Percentiles rank a stretch among this genome's conserved stretches.
Conservation (phyloP, 495 filamentous ascomycete species). For the Aspergillus kassunensis region DNA sequence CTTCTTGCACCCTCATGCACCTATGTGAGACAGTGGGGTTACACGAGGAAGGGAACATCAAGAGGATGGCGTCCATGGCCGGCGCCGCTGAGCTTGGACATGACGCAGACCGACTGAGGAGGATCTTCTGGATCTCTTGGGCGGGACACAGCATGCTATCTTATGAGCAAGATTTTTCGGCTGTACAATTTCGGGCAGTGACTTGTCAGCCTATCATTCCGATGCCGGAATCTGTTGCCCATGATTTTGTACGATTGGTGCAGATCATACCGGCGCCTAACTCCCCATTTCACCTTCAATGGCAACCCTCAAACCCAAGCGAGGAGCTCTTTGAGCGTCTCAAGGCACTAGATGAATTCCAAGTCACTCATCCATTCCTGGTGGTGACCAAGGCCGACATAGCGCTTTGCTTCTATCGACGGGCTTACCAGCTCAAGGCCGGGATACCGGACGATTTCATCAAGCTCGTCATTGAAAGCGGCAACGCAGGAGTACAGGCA, state of each 20-base stretch:
- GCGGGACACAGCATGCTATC: slow-evolving; percentile 31
- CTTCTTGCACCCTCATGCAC: slow-evolving; percentile 33
- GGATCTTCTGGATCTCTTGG: slow-evolving; percentile 34
- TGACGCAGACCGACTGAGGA: slow-evolving; percentile 27
- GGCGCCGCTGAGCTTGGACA: slow-evolving; percentile 21
- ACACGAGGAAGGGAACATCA: slow-evolving; percentile 28
- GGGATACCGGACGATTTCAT: slow-evolving; percentile 21
- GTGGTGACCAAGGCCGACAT: slow-evolving; percentile 30
- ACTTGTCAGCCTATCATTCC: slow-evolving; percentile 23
- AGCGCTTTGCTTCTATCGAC: slow-evolving; percentile 33
- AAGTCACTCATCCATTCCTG: slow-evolving; percentile 26
- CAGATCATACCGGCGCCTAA: slow-evolving; percentile 31
- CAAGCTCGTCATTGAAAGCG: slow-evolving; percentile 22
- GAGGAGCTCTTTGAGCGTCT: slow-evolving; percentile 26
- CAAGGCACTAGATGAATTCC: slow-evolving; percentile 12
- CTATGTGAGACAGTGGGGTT: slow-evolving; percentile 28
- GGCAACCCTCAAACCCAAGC: slow-evolving; percentile 12
- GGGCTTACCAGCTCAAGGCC: slow-evolving; percentile 27
- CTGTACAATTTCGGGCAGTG: slow-evolving; percentile 24
- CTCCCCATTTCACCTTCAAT: slow-evolving; percentile 23
- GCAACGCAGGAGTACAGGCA: slow-evolving; percentile 23
- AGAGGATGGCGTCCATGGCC: slow-evolving; percentile 23
- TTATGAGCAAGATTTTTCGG: slow-evolving; percentile 29
- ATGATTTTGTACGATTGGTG: slow-evolving; percentile 27
- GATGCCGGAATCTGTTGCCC: slow-evolving; percentile 21